Percentiles rank a stretch among this genome's conserved stretches.
These are phyloP conservation scores for Colletotrichum higginsianum DNA, from an alignment of 2,329 filamentous ascomycete genomes.

Conservation along the genomic window DNA sequence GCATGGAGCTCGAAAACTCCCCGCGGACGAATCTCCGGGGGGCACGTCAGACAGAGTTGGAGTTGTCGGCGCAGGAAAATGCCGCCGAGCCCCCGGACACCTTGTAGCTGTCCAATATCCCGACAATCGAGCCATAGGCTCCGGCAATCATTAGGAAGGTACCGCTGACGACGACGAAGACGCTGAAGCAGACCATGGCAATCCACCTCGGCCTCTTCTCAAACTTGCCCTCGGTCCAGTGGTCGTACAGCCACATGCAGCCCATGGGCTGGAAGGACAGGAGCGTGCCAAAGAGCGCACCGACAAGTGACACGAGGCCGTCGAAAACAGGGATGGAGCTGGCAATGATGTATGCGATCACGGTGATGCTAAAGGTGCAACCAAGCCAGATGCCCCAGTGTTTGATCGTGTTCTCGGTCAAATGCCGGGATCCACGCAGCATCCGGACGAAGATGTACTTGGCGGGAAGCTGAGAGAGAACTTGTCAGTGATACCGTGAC, in stretches of 20 bases:
- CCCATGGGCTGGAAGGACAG: slow-evolving; percentile 50
- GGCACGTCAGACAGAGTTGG: slow-evolving; percentile 46
- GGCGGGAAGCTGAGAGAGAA: slow-evolving; percentile 38
- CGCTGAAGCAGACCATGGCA: slow-evolving; percentile 47
- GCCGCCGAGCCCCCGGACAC: slow-evolving; percentile 53
- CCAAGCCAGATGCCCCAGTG: slow-evolving; percentile 53
- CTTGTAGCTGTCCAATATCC: slow-evolving; percentile 56
- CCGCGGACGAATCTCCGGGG: neutral
- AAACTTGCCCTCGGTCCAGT: slow-evolving; percentile 51
- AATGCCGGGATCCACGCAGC: slow-evolving; percentile 49
- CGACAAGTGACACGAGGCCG: slow-evolving; percentile 47
- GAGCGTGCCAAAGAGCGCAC: slow-evolving; percentile 48
- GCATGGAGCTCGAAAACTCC: neutral
- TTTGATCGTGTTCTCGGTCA: slow-evolving; percentile 47
- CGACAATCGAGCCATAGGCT: slow-evolving; percentile 60
- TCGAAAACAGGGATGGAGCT: slow-evolving; percentile 50
- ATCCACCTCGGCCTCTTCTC: slow-evolving; percentile 36
- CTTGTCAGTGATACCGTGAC: neutral
- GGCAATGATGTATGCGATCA: slow-evolving; percentile 50
- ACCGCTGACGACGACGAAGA: slow-evolving; percentile 52
- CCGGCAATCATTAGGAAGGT: slow-evolving; percentile 60
- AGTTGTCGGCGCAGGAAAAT: slow-evolving; percentile 62
- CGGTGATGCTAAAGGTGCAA: slow-evolving; percentile 46
- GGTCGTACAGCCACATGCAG: slow-evolving; percentile 61
- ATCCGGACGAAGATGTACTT: slow-evolving; percentile 50